Percentiles rank a stretch among this genome's conserved stretches.
These are phyloP conservation scores for Fragilaria crotonensis DNA, from an alignment of 108 stramenopile species.

Conservation along the genomic window DNA sequence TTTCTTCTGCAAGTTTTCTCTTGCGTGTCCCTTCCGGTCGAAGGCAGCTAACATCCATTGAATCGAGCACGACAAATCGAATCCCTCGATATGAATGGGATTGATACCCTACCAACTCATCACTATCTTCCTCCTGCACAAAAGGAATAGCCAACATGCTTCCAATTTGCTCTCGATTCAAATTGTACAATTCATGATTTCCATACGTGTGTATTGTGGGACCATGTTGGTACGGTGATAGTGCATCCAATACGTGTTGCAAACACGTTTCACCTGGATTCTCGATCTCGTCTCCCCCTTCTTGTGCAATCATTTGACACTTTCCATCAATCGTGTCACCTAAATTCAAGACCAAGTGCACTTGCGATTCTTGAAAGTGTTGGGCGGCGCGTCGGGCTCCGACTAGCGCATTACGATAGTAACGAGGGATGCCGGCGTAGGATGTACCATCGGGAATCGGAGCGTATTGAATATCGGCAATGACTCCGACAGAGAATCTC, in stretches of 20 bases:
- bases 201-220: conserved; percentile 75
- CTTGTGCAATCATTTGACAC: conserved; percentile 37
- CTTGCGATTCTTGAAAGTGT: conserved; percentile 48
- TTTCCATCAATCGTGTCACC: conserved; percentile 87
- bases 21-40: conserved; percentile 39
- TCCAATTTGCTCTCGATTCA: conserved; percentile 44
- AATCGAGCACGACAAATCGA: conserved; percentile 65
- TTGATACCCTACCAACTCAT: conserved; percentile 39
- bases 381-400: conserved; percentile 50
- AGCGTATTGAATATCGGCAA: conserved; percentile 84
- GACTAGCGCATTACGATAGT: conserved; percentile 61
- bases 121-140: conserved; percentile 37
- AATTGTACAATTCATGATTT: conserved; percentile 84
- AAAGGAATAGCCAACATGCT: conserved; percentile 63
- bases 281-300: conserved; percentile 22
- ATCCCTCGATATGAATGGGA: conserved; percentile 12
- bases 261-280: conserved; percentile 34
- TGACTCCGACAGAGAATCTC: conserved; percentile 50
- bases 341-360: conserved; percentile 62
- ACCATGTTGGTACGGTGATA: conserved; percentile 40
- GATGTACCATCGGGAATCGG: conserved; percentile 75
- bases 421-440: conserved; percentile 56
- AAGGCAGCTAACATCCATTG: conserved; percentile 61
- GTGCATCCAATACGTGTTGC: conserved; percentile 55
- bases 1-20: conserved; percentile 39